Conservation (phyloP, 176 grass and related monocot genomes). For the Oryza brachyantha region DNA sequence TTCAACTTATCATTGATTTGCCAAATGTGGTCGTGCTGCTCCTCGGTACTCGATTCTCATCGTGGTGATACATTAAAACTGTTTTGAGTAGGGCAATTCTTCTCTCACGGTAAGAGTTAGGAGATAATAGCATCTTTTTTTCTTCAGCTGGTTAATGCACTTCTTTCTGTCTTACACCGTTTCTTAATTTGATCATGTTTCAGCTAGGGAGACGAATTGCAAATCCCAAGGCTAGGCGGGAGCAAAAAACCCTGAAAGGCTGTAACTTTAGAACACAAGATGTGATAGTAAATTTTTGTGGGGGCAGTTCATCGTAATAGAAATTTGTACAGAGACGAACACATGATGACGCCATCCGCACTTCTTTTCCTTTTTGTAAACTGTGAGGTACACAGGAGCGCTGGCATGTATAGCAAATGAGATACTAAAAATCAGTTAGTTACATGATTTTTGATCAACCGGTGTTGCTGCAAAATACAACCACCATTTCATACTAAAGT, state of each 20-base stretch:
- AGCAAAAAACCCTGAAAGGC: not conserved
- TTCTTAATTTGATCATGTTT: not conserved
- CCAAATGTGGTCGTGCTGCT: not conserved
- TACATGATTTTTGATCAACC: not conserved
- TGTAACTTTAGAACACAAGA: conserved; percentile 4
- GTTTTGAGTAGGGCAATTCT: not conserved
- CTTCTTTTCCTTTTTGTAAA: not conserved
- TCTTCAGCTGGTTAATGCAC: not conserved
- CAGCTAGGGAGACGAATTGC: not conserved
- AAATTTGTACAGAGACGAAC: conserved; percentile 16
- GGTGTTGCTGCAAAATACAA: too few species aligned
- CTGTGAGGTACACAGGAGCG: not conserved
- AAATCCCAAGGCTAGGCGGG: not conserved
- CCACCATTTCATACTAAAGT: too few species aligned
- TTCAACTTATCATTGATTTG: not conserved
- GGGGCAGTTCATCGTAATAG: not conserved
- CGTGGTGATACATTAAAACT: not conserved
- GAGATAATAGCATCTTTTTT: not conserved
- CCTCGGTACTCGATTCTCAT: not conserved
- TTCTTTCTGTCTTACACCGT: not conserved
- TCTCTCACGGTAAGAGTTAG: not conserved
- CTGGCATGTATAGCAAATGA: conserved; percentile 10
- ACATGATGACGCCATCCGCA: not conserved
- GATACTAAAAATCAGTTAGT: not conserved
- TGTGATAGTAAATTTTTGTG: not conserved